phyloP scores from a whole-genome alignment of 1,284 basidiomycete species.

The Leccinum pallidistipes region DNA sequence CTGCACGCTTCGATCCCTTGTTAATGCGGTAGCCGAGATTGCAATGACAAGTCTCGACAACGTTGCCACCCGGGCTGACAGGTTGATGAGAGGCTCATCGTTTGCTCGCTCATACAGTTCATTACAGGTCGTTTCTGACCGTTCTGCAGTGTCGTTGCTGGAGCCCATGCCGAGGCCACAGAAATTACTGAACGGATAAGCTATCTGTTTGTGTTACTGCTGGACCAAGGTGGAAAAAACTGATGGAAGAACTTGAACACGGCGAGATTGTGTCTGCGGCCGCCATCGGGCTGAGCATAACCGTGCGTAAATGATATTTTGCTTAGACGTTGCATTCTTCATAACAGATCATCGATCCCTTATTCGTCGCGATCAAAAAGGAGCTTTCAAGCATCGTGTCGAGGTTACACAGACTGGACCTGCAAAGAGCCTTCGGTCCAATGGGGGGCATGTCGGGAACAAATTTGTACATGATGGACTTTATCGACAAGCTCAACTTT shows the following conservation, averaged over 20 bases:
- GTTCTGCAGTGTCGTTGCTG: conserved; percentile 71
- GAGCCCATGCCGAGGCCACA: conserved; percentile 79
- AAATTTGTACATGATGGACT: conserved; percentile 87
- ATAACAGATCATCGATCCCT: conserved; percentile 62
- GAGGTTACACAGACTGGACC: conserved; percentile 82
- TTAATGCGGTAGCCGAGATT: conserved; percentile 81
- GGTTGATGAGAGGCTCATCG: conserved; percentile 53
- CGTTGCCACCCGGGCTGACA: conserved; percentile 62
- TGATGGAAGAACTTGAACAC: conserved; percentile 63
- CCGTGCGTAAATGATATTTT: conserved; percentile 44
- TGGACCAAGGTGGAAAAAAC: conserved; percentile 65
- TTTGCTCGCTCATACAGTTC: not conserved
- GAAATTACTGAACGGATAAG: conserved; percentile 72
- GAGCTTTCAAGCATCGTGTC: conserved; percentile 79
- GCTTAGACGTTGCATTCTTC: not conserved
- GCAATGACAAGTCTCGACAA: conserved; percentile 66
- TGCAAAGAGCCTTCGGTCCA: conserved; percentile 67
- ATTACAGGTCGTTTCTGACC: conserved; percentile 70
- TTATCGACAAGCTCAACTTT: conserved; percentile 82
- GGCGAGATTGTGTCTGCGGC: conserved; percentile 58
- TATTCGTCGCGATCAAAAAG: conserved; percentile 73
- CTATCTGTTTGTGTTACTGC: conserved; percentile 82
- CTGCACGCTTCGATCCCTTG: conserved; percentile 90
- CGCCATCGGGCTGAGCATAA: conserved; percentile 60
- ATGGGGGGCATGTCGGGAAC: conserved; percentile 64